Percentiles rank a stretch among this genome's conserved stretches.
Conservation (phyloP, 2,329 filamentous ascomycete genomes). For the Boeremia lycopersici region DNA sequence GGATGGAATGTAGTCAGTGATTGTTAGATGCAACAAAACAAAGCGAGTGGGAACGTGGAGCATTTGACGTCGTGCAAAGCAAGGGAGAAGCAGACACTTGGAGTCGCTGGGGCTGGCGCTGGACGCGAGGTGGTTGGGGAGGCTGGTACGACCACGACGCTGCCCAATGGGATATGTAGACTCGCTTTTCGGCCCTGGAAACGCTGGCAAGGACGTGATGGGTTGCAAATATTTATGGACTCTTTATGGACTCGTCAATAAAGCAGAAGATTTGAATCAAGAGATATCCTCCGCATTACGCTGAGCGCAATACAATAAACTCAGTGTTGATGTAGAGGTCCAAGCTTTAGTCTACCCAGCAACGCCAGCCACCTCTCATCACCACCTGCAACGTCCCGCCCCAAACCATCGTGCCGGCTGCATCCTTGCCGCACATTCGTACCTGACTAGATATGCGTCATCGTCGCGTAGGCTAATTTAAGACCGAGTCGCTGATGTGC, state of each 20-base stretch:
- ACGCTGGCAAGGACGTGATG: background rate
- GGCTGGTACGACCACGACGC: conserved; percentile 8
- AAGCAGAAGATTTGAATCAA: background rate
- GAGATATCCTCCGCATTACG: background rate
- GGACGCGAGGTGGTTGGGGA: conserved; percentile 18
- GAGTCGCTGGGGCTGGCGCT: conserved; percentile 35
- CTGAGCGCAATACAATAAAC: background rate
- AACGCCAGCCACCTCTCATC: conserved; percentile 10
- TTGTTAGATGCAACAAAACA: conserved; percentile 15
- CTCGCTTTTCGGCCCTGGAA: background rate
- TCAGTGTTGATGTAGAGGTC: background rate
- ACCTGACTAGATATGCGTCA: conserved; percentile 16
- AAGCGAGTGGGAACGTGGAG: conserved; percentile 12
- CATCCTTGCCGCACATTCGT: conserved; percentile 8
- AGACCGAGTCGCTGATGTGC: conserved; percentile 8
- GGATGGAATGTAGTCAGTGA: conserved; percentile 17
- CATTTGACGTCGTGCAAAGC: conserved; percentile 19
- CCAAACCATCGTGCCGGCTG: background rate
- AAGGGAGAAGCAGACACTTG: conserved; percentile 41
- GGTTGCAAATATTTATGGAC: background rate
- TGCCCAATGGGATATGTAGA: conserved; percentile 1
- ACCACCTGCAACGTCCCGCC: conserved; percentile 8
- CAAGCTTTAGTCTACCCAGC: background rate
- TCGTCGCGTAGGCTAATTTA: conserved; percentile 8
- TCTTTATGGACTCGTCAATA: background rate